phyloP scores from a whole-genome alignment of 345 rosid species.

The Cardamine occulta region DNA sequence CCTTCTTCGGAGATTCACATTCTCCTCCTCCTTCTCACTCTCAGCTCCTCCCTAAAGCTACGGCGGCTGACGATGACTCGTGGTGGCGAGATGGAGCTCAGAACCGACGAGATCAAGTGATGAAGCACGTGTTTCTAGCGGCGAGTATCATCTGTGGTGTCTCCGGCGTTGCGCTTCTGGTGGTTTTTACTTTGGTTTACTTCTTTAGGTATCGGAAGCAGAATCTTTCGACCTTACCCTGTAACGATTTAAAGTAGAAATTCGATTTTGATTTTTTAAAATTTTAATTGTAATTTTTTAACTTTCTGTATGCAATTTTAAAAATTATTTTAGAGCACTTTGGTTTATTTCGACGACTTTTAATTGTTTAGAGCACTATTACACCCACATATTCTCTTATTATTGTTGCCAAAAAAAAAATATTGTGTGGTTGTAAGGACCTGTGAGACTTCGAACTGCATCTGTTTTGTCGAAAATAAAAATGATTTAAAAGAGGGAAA shows the following conservation, averaged over 20 bases:
- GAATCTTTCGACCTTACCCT: not conserved
- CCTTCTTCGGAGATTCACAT: conserved; percentile 50
- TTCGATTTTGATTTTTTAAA: not conserved
- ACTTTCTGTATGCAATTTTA: conserved; percentile 10
- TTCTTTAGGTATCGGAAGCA: conserved; percentile 39
- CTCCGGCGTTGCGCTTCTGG: conserved; percentile 58
- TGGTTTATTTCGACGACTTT: conserved; percentile 29
- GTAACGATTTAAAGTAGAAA: conserved; percentile 26
- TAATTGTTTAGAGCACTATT: conserved; percentile 5
- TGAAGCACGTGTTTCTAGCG: conserved; percentile 63
- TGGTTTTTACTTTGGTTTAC: conserved; percentile 54
- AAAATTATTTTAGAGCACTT: not conserved
- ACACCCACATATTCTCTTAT: conserved; percentile 20
- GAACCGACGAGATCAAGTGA: conserved; percentile 46
- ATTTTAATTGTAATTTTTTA: not conserved
- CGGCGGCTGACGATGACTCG: conserved; percentile 32
- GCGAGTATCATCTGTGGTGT: conserved; percentile 69
- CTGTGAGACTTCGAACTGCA: conserved; percentile 13
- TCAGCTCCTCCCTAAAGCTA: conserved; percentile 58
- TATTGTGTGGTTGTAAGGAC: conserved; percentile 9
- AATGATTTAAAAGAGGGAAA: not conserved
- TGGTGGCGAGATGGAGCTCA: conserved; percentile 49
- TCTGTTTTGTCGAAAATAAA: not conserved
- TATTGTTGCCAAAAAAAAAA: conserved; percentile 2
- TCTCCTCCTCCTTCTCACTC: conserved; percentile 31